Evolutionary conservation across 1,284 basidiomycete genomes (phyloP), one percentile per base, ranked within the genome.

Genomic region (Megacollybia platyphylla): DNA sequence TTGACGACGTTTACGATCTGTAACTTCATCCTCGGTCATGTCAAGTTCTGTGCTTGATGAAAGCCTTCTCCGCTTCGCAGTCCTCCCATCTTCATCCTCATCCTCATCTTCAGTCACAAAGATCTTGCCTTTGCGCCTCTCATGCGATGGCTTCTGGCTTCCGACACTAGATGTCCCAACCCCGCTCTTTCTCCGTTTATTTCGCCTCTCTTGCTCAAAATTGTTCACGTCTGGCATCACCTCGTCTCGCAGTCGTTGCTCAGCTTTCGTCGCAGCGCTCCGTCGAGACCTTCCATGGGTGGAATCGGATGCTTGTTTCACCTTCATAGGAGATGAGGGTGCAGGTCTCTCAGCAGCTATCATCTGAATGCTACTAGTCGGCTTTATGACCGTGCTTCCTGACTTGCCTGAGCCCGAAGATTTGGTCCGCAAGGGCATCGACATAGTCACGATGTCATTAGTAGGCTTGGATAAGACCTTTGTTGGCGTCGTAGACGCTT

Each of bases 161-260:
- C 31, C 15, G 15, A 17, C 40, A 17, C 17, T 45, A 45, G 29
- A 48, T 50, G 36, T 50, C 50, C 36, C 46, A 49, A 45, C 48
- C 26, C 5, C 52, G 50, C 39, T 54, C 49, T 36, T 57, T 54
- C 29, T 44, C 57, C 37, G 48, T 44, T 30, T 52, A 57, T 39
- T 47, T 55, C 71, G 73, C 60, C 71, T 66, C 59, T 87, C 76
- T 52, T 72, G 72, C 57, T 87, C 73, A 51, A 70, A 89, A 45
- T 63, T 70, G 37, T 76, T 51, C 7, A 87, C 65, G 51, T 91
- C 87, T 0, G 84, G 80, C 76, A 88, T 87, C 46, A 87, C 63
- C 48, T 70, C 71, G 9, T 83, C 71, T 30, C 70, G 71, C 35
- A 91, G 58, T 49, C 64, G 69, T 49, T 73, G 64, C 3, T 64